Base-by-base conservation (phyloP, 2,329 filamentous ascomycete species). In the Fusarium solani-melongenae region DNA sequence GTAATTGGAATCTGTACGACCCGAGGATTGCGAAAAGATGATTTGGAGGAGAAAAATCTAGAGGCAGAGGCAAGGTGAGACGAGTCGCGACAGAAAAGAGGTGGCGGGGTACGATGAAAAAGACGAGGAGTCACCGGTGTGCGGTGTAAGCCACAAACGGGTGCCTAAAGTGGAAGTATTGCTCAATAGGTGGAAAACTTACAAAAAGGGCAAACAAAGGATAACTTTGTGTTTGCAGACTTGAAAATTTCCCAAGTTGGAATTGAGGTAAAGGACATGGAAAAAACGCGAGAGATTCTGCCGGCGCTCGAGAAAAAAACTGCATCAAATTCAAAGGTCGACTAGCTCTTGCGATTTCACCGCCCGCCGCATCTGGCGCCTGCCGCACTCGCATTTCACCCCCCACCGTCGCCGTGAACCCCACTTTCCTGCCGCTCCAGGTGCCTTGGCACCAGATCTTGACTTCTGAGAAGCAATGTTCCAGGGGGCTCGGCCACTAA, bases 321-420 rank as follows among this genome's bases (percentile, higher is more conserved):
- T 62, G 67, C 65, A 44, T 61, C 57, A 63, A 71, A 78, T 72
- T 72, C 44, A 67, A 69, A 63, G 69, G 66, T 64, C 69, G 51
- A 51, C 67, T 74, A 73, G 71, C 69, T 70, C 27, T 72, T 78
- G 73, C 77, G 77, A 78, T 77, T 78, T 79, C 77, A 79, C 77
- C 77, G 77, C 77, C 76, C 76, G 49, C 76, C 73, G 67, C 63
- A 73, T 78, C 60, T 70, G 72, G 74, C 66, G 57, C 66, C n/a
- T 73, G 65, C 53, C 58, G 58, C 62, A 66, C 46, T 60, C 27
- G 34, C 44, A 51, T 51, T 24, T 34, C 36, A n/a, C 4, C 17
- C 71, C 71, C 71, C 71, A 72, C 71, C 36, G n/a, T 59, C 69
- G 64, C 64, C 65, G 41, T 46, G 36, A 17, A 66, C 71, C 71